Conservation (phyloP, 352 stramenopile species). For the Globisporangium camurandrum region DNA sequence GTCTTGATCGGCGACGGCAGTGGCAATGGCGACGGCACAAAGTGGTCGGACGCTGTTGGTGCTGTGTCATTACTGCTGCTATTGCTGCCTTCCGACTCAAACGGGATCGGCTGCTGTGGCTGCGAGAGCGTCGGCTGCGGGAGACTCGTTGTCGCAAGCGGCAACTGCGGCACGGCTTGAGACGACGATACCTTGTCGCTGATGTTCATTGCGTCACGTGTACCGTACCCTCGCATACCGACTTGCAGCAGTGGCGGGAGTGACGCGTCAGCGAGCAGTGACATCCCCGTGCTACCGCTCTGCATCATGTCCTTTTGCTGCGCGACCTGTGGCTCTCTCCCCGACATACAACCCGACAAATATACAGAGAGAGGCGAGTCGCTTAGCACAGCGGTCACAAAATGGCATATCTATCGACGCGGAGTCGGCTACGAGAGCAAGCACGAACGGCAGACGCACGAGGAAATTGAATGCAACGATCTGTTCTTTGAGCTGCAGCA, state of each 20-base stretch:
- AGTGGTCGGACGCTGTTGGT: not conserved
- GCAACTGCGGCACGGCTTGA: not conserved
- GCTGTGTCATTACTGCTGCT: not conserved
- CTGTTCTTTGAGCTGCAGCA: slow-evolving; percentile 86
- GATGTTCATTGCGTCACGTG: not conserved
- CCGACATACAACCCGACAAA: not conserved
- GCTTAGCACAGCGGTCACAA: no score
- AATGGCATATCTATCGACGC: no score
- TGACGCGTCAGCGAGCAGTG: slow-evolving; percentile 8
- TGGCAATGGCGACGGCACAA: slow-evolving; percentile 36
- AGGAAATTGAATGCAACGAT: slow-evolving; percentile 90
- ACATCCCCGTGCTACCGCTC: slow-evolving; percentile 26
- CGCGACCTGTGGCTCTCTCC: slow-evolving; percentile 31
- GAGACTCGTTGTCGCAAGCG: no score
- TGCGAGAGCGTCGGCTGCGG: not conserved
- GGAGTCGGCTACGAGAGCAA: no score
- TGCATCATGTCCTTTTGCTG: slow-evolving; percentile 71
- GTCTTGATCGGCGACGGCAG: slow-evolving; percentile 80
- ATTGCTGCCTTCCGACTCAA: no score
- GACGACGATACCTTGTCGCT: not conserved
- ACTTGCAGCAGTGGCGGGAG: slow-evolving; percentile 12
- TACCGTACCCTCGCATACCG: no score
- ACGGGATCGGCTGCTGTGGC: no score
- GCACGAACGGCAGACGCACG: slow-evolving; percentile 41
- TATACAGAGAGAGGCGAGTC: no score